Conservation (phyloP, 2,329 filamentous ascomycete genomes). For the Fusarium neocosmosporiellum region DNA sequence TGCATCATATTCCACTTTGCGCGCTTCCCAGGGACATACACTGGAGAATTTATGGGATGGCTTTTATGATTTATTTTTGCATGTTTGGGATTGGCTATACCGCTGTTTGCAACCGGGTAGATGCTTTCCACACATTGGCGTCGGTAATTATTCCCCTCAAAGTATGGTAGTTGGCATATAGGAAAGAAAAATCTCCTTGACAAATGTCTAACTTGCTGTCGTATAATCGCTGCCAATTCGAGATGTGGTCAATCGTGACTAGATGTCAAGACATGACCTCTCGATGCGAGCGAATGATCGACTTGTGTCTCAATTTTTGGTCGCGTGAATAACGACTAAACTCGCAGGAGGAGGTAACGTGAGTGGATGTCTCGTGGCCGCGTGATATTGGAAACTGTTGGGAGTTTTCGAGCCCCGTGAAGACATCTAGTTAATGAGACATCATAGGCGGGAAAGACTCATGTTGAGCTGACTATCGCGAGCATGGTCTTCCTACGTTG, state of each 20-base stretch:
- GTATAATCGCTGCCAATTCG: not conserved
- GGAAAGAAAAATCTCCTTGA: slow-evolving; percentile 13
- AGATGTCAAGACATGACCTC: not conserved
- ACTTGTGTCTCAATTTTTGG: slow-evolving; percentile 2
- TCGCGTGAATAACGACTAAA: not conserved
- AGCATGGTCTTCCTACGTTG: not conserved
- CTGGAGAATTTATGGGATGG: slow-evolving; percentile 14
- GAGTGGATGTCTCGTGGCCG: not conserved
- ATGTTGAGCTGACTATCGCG: not conserved
- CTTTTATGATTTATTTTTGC: not conserved
- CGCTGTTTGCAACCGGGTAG: slow-evolving; percentile 20
- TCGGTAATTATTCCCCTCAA: slow-evolving; percentile 28
- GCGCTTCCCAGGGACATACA: slow-evolving; percentile 24
- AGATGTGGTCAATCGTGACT: not conserved
- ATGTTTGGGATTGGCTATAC: slow-evolving; percentile 18
- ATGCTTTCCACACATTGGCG: slow-evolving; percentile 22
- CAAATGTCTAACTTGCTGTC: not conserved
- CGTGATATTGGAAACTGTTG: not conserved
- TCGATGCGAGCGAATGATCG: not conserved
- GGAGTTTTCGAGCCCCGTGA: not conserved
- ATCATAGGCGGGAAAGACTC: not conserved
- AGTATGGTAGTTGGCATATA: slow-evolving; percentile 16
- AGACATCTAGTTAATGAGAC: not conserved
- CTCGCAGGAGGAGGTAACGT: not conserved
- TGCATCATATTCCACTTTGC: slow-evolving; percentile 15